Percentiles rank a stretch among this genome's conserved stretches.
Conservation (phyloP, 495 filamentous ascomycete species). For the Astrocystis sublimbata region DNA sequence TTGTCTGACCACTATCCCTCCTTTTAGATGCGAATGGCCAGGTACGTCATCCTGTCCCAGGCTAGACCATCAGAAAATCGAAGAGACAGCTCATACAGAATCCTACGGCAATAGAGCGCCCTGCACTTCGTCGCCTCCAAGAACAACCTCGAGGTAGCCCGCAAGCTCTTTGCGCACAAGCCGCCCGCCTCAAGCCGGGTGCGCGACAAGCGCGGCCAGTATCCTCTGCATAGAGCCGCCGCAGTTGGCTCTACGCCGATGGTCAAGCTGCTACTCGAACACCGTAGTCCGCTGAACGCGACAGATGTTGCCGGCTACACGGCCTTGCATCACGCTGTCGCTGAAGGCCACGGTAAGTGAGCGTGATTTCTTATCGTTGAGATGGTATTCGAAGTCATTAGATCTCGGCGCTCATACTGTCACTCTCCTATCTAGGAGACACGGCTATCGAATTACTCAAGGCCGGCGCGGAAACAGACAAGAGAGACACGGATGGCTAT, state of each 20-base stretch:
- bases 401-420: neutral
- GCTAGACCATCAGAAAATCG: neutral
- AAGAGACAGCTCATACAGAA: conserved; percentile 1
- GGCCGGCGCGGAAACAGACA: conserved; percentile 80
- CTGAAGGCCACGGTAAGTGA: conserved; percentile 80
- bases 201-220: conserved; percentile 79
- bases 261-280: conserved; percentile 74
- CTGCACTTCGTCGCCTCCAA: conserved; percentile 94
- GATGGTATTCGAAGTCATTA: neutral
- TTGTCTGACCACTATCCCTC: conserved; percentile 12
- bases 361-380: neutral
- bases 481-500: conserved; percentile 69
- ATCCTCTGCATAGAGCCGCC: conserved; percentile 87
- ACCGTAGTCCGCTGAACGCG: conserved; percentile 81
- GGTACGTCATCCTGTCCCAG: conserved; percentile 36
- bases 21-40: conserved; percentile 55
- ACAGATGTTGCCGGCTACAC: conserved; percentile 84
- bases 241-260: conserved; percentile 84
- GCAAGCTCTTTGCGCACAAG: conserved; percentile 70
- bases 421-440: conserved; percentile 67
- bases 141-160: conserved; percentile 75
- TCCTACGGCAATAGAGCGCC: conserved; percentile 60
- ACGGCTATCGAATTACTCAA: conserved; percentile 79
- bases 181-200: conserved; percentile 74
- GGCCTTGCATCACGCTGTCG: conserved; percentile 88